A percentile compares a stretch with the other conserved stretches of the same genome.
Conservation (phyloP, 2,329 filamentous ascomycete genomes). For the Xylogone sp. region DNA sequence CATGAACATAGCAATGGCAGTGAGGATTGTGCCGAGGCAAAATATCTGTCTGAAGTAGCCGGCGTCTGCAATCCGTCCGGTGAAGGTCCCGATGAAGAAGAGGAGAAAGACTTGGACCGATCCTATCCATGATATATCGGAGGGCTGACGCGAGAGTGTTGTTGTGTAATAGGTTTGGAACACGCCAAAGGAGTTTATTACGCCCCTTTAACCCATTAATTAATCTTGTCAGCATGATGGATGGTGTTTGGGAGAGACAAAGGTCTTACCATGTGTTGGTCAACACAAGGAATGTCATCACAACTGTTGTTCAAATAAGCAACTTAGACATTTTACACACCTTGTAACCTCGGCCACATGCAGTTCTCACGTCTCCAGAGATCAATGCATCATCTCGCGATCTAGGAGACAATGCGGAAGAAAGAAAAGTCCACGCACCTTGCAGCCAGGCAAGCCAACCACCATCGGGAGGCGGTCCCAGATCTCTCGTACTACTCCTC, state of each 20-base stretch:
- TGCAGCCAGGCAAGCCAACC: slow-evolving; percentile 24
- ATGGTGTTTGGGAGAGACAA: not conserved
- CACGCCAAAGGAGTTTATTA: slow-evolving; percentile 37
- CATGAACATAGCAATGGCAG: slow-evolving; percentile 35
- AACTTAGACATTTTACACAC: not conserved
- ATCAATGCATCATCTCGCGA: not conserved
- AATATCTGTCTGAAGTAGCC: slow-evolving; percentile 33
- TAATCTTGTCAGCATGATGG: not conserved
- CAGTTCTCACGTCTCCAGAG: too few species aligned
- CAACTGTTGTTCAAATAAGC: not conserved
- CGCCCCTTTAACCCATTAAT: slow-evolving; percentile 21
- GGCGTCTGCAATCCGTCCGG: slow-evolving; percentile 35
- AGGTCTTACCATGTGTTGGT: slow-evolving; percentile 23
- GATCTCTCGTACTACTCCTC: slow-evolving; percentile 23
- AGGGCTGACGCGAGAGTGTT: slow-evolving; percentile 27
- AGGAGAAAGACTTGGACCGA: slow-evolving; percentile 38
- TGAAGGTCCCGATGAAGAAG: slow-evolving; percentile 36
- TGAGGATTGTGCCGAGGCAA: slow-evolving; percentile 23
- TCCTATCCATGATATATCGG: slow-evolving; percentile 42
- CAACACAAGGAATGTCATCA: slow-evolving; percentile 16
- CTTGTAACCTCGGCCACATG: too few species aligned
- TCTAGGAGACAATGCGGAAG: not conserved
- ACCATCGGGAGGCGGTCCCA: slow-evolving; percentile 27
- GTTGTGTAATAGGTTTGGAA: slow-evolving; percentile 41
- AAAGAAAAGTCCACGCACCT: slow-evolving; percentile 15